phyloP scores from a whole-genome alignment of 2,329 filamentous ascomycete genomes.

The Tolypocladium cylindrosporum region DNA sequence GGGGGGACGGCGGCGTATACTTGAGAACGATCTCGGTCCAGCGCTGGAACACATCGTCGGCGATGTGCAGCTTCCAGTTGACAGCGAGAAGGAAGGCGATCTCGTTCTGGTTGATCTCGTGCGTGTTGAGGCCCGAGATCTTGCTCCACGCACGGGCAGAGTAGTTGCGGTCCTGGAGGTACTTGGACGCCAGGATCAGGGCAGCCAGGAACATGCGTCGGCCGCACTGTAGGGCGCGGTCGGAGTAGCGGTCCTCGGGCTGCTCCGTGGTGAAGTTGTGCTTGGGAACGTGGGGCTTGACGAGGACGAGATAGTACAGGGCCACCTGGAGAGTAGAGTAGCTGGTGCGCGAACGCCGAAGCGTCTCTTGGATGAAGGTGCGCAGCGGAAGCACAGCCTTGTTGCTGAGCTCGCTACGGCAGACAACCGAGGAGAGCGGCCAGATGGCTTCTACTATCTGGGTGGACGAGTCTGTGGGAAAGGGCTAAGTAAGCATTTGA shows the following conservation, averaged over 20 bases:
- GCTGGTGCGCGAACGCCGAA: conserved; percentile 88
- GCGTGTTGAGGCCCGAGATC: conserved; percentile 89
- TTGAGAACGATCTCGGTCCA: conserved; percentile 91
- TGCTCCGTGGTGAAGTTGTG: conserved; percentile 84
- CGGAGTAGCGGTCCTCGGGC: conserved; percentile 57
- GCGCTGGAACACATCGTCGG: conserved; percentile 76
- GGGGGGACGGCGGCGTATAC: conserved; percentile 59
- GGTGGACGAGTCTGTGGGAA: conserved; percentile 74
- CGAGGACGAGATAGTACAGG: conserved; percentile 88
- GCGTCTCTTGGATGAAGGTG: conserved; percentile 94
- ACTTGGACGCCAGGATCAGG: conserved; percentile 93
- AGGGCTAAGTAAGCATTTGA: conserved; percentile 27
- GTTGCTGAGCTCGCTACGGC: conserved; percentile 60
- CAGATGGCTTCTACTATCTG: conserved; percentile 97
- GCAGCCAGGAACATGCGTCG: conserved; percentile 95
- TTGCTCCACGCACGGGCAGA: conserved; percentile 97
- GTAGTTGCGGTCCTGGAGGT: conserved; percentile 95
- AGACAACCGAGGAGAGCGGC: conserved; percentile 77
- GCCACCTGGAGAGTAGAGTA: conserved; percentile 97
- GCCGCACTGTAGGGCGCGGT: conserved; percentile 83
- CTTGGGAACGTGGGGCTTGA: conserved; percentile 79
- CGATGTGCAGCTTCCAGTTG: conserved; percentile 90
- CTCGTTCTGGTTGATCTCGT: conserved; percentile 96
- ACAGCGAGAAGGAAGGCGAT: conserved; percentile 83
- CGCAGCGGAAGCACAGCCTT: conserved; percentile 80